Percentiles rank a stretch among this genome's conserved stretches.
phyloP scores from a whole-genome alignment of 257 asterid genomes.

The Salvia hispanica region DNA sequence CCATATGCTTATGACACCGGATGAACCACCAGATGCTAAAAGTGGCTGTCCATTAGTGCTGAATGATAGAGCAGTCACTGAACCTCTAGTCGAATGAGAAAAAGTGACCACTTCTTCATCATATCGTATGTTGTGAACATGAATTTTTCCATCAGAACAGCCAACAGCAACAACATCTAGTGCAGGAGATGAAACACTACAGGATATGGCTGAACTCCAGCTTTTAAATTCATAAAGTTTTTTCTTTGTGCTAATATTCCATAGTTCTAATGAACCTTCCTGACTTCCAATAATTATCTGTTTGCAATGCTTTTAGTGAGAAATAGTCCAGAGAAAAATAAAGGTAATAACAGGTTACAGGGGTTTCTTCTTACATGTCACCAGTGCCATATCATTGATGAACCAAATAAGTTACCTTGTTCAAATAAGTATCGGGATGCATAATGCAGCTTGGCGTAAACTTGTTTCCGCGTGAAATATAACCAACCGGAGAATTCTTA shows the following conservation, averaged over 20 bases:
- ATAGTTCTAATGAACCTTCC: slow-evolving; percentile 81
- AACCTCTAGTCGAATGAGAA: slow-evolving; percentile 70
- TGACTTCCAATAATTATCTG: slow-evolving; percentile 83
- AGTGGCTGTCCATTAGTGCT: slow-evolving; percentile 90
- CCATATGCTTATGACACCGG: slow-evolving; percentile 91
- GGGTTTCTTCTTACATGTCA: slow-evolving; percentile 9
- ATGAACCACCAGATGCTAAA: slow-evolving; percentile 91
- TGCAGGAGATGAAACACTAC: slow-evolving; percentile 91
- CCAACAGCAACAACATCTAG: slow-evolving; percentile 88
- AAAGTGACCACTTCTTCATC: slow-evolving; percentile 82
- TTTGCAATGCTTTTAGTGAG: slow-evolving; percentile 33
- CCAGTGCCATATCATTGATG: background rate
- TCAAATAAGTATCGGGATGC: slow-evolving; percentile 95
- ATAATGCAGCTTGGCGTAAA: slow-evolving; percentile 85
- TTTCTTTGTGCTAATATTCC: slow-evolving; percentile 89
- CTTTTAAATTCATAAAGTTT: slow-evolving; percentile 77
- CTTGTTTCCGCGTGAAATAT: slow-evolving; percentile 56
- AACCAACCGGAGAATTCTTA: slow-evolving; percentile 66
- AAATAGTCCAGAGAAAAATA: slow-evolving; percentile 21
- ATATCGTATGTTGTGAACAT: slow-evolving; percentile 73
- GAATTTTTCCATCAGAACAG: slow-evolving; percentile 88
- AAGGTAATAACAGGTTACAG: slow-evolving; percentile 16
- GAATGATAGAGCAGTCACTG: slow-evolving; percentile 87
- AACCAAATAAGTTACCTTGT: slow-evolving; percentile 58
- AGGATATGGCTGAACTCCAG: slow-evolving; percentile 68